These are phyloP conservation scores for Rozella allomycis DNA, from an alignment of 371 early-diverging fungal species.

Conservation along the genomic window DNA sequence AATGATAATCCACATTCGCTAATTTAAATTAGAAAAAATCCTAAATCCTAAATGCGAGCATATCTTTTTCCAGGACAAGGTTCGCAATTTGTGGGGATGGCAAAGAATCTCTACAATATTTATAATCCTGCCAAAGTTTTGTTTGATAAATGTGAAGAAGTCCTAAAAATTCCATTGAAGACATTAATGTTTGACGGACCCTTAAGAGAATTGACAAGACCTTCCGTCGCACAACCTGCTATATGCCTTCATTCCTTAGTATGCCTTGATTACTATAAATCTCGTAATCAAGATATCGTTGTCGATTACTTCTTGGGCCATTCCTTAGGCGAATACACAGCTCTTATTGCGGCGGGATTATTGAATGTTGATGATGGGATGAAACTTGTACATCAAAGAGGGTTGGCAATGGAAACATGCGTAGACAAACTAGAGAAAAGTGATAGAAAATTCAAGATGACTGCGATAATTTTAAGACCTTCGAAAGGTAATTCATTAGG, in stretches of 20 bases:
- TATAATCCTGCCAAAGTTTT: too few relatives aligned
- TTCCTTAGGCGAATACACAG: slow-evolving; percentile 83
- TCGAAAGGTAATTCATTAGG: too few relatives aligned
- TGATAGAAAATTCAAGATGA: too few relatives aligned
- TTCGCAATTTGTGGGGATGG: too few relatives aligned
- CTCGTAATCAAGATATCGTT: slow-evolving; percentile 44
- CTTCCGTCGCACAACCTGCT: slow-evolving; percentile 84
- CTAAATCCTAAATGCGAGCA: too few relatives aligned
- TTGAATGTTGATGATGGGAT: slow-evolving; percentile 56
- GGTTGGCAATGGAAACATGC: slow-evolving; percentile 63
- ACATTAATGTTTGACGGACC: slow-evolving; percentile 67
- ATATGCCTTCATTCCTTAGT: too few relatives aligned
- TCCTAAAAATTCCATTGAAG: slow-evolving; percentile 39
- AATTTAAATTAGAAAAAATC: too few relatives aligned
- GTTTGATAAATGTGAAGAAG: too few relatives aligned
- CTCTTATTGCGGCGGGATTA: slow-evolving; percentile 54
- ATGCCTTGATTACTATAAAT: slow-evolving; percentile 68
- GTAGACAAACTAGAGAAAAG: slow-evolving; percentile 41
- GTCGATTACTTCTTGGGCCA: slow-evolving; percentile 56
- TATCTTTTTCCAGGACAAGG: too few relatives aligned
- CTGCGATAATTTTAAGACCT: too few relatives aligned
- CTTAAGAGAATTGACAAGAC: slow-evolving; percentile 43
- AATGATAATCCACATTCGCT: too few relatives aligned
- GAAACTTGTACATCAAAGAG: slow-evolving; percentile 55
- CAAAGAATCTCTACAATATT: too few relatives aligned